These are phyloP conservation scores for Boletus barrowsii DNA, from an alignment of 768 basidiomycete genomes.

Conservation along the genomic window DNA sequence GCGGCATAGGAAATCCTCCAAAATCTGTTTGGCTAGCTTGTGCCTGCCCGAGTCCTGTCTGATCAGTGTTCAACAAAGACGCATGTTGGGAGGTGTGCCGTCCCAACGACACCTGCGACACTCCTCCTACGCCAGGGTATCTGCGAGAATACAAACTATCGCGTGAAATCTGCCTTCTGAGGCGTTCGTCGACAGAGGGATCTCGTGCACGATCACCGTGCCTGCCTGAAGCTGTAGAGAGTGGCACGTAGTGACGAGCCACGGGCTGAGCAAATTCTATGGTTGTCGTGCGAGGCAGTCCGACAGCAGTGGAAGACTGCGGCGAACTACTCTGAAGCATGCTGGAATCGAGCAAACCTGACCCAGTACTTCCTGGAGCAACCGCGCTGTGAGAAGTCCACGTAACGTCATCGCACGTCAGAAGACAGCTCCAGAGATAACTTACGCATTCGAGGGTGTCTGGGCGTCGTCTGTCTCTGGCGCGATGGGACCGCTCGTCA, in stretches of 20 bases:
- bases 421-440: not conserved
- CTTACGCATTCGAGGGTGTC: slow-evolving; percentile 6
- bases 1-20: slow-evolving; percentile 76
- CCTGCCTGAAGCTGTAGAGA: slow-evolving; percentile 27
- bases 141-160: slow-evolving; percentile 15
- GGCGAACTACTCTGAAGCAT: not conserved
- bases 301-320: slow-evolving; percentile 3
- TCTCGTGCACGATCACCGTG: slow-evolving; percentile 13
- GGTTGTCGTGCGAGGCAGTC: slow-evolving; percentile 43
- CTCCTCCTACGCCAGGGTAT: slow-evolving; percentile 7
- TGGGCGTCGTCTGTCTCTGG: not conserved
- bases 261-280: slow-evolving; percentile 50
- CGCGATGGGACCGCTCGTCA: not conserved
- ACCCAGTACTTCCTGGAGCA: slow-evolving; percentile 2
- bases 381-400: slow-evolving; percentile 37
- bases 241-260: slow-evolving; percentile 24
- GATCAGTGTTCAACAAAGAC: slow-evolving; percentile 11
- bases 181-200: slow-evolving; percentile 3
- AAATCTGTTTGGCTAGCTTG: slow-evolving; percentile 46
- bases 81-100: slow-evolving; percentile 15
- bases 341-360: slow-evolving; percentile 1
- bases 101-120: slow-evolving; percentile 15
- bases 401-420: not conserved
- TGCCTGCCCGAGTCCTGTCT: slow-evolving; percentile 8
- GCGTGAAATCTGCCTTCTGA: slow-evolving; percentile 5